Conservation (phyloP, 805 yeast genomes). For the Cyberlindnera mississippiensis region DNA sequence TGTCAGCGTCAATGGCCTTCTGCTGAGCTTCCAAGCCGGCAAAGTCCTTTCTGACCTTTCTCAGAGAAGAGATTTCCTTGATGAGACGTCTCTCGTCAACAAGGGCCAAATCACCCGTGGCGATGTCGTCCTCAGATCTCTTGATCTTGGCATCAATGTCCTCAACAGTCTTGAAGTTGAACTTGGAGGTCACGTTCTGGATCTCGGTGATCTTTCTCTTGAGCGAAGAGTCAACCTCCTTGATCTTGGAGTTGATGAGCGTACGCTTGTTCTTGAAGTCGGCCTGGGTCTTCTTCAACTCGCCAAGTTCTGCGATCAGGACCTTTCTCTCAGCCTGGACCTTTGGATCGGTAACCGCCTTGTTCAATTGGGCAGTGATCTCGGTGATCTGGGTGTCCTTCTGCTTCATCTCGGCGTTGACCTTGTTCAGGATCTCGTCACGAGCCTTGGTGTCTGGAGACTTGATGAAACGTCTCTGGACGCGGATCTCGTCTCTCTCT, state of each 20-base stretch:
- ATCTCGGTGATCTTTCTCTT: constrained; percentile 76
- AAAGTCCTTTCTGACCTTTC: constrained; percentile 78
- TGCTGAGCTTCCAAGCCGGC: constrained; percentile 70
- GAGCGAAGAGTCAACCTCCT: constrained; percentile 60
- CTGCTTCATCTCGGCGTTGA: constrained; percentile 59
- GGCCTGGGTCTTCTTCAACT: constrained; percentile 43
- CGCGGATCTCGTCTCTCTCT: constrained; percentile 20
- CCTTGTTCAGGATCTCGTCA: constrained; percentile 51
- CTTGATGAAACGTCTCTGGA: constrained; percentile 47
- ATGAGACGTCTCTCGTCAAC: constrained; percentile 87
- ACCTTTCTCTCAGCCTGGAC: constrained; percentile 49
- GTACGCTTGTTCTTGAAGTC: constrained; percentile 44
- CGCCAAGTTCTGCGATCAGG: constrained; percentile 45
- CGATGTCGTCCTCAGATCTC: constrained; percentile 68
- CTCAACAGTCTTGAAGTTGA: constrained; percentile 57
- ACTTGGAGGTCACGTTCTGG: constrained; percentile 65
- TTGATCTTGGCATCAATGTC: constrained; percentile 67
- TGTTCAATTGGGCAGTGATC: constrained; percentile 51
- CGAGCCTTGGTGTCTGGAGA: constrained; percentile 68
- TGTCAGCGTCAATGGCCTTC: constrained; percentile 74
- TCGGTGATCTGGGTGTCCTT: constrained; percentile 52
- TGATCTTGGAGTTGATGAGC: constrained; percentile 59
- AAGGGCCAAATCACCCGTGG: constrained; percentile 73
- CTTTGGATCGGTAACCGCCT: constrained; percentile 46
- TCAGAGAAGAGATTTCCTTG: constrained; percentile 79